phyloP scores from a whole-genome alignment of 2,329 filamentous ascomycete species.

The Pochonia chlamydosporia region DNA sequence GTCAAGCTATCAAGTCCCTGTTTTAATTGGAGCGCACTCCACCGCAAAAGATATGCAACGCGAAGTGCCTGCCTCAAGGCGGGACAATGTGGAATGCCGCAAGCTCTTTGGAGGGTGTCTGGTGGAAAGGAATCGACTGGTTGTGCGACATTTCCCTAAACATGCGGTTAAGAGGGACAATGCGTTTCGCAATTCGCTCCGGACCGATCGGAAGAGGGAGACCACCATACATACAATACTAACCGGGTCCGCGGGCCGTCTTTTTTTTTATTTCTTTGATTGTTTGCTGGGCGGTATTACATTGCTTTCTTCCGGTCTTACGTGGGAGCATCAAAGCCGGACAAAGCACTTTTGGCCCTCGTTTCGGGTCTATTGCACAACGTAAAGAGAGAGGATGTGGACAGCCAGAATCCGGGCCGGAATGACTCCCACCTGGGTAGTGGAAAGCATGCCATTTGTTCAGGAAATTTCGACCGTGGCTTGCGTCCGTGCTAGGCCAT shows the following conservation, averaged over 20 bases:
- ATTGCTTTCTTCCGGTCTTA: background rate
- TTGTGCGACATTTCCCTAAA: background rate
- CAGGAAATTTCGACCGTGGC: background rate
- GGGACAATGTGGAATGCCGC: background rate
- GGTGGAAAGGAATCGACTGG: background rate
- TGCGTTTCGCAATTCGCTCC: background rate
- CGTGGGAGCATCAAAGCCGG: background rate
- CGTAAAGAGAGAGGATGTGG: no score
- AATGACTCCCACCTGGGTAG: background rate
- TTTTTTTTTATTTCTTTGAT: background rate
- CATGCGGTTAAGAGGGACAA: background rate
- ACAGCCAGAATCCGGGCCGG: background rate
- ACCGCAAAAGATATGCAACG: background rate
- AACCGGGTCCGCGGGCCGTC: background rate
- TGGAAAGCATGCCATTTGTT: background rate
- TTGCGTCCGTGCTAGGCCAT: background rate
- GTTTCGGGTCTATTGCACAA: background rate
- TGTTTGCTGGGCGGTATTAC: background rate
- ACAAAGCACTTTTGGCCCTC: background rate
- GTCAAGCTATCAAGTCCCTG: background rate
- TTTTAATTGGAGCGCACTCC: background rate
- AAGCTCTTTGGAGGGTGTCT: background rate
- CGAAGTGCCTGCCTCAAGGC: no score
- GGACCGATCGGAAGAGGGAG: background rate
- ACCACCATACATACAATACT: background rate